phyloP scores from a whole-genome alignment of 2,329 filamentous ascomycete genomes.

The Colletotrichum melonis region DNA sequence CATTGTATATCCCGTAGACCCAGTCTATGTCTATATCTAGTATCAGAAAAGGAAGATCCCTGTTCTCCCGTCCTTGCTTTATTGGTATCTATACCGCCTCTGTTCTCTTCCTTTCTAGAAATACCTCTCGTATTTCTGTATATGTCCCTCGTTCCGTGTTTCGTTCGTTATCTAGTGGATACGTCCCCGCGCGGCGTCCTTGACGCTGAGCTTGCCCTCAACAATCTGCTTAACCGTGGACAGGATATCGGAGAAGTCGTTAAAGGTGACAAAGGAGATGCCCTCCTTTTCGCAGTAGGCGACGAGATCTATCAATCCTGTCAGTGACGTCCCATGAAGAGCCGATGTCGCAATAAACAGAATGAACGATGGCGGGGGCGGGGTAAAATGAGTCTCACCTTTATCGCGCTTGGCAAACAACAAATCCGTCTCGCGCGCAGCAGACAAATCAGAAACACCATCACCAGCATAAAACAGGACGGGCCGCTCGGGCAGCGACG shows the following conservation, averaged over 20 bases:
- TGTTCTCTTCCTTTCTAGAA: not conserved
- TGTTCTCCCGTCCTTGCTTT: conserved; percentile 7
- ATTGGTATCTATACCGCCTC: conserved; percentile 1
- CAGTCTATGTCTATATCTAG: conserved; percentile 30
- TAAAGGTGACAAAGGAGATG: conserved; percentile 88
- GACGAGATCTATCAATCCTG: conserved; percentile 75
- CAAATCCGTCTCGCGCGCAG: conserved; percentile 91
- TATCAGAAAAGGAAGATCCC: not conserved
- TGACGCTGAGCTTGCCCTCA: conserved; percentile 76
- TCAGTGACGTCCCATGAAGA: not conserved
- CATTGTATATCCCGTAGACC: conserved; percentile 4
- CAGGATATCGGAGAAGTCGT: conserved; percentile 85
- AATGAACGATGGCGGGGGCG: not conserved
- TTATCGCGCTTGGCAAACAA: conserved; percentile 93
- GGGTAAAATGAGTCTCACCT: conserved; percentile 62
- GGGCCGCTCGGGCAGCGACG: conserved; percentile 78
- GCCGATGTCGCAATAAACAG: not conserved
- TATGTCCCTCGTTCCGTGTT: not conserved
- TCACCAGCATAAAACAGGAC: conserved; percentile 95
- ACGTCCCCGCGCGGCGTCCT: conserved; percentile 72
- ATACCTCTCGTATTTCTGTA: not conserved
- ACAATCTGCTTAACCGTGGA: conserved; percentile 80
- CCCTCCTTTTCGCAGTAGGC: conserved; percentile 86
- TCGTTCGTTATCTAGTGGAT: conserved; percentile 21
- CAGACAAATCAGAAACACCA: conserved; percentile 91